Evolutionary conservation across 768 basidiomycete species (phyloP), one percentile per base, ranked within the genome.

Genomic region (Boletus tomentosulus): DNA sequence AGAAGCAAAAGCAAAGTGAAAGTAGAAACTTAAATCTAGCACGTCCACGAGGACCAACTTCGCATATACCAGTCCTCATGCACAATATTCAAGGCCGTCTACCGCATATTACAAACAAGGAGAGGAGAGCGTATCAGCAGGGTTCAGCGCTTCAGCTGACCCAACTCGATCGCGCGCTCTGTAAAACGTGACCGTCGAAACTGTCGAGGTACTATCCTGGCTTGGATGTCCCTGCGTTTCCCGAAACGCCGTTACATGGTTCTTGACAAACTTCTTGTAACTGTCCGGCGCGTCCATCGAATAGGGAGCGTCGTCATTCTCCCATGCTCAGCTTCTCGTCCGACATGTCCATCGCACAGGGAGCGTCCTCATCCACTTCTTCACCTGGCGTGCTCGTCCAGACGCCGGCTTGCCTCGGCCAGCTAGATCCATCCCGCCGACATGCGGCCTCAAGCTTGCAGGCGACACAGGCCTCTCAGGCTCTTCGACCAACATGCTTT

Each of bases 391-490:
- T 3, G 6, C 3, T 31, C 69, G 69, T 25, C 68, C 68, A 25
- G 68, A 69, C 5, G 63, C 68, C 24, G 69, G 69, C 46, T 71
- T 69, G 13, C 68, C 68, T 31, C 63, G 48, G 3, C 68, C 68
- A 19, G 52, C 67, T 9, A 71, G 48, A 50, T 69, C 69, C 27
- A 69, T 46, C n/a, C 68, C 68, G 3, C 68, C 68, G 1, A 49
- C 57, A 25, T 67, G 57, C 9, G 66, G 68, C 2, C 66, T 59
- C 25, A 70, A 46, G 45, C 58, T 69, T 13, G 58, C 65, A 1
- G 51, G 59, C 28, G 67, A 57, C 7, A 38, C 39, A 25, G 59
- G 60, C n/a, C 61, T 54, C 19, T 55, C 52, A 5, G 50, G 25
- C 3, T 10, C 44, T 24, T 25, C 25, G 4, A 25, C 44, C 27